These are phyloP conservation scores for Lachancea quebecensis DNA, from an alignment of 805 yeast species.

Conservation along the genomic window DNA sequence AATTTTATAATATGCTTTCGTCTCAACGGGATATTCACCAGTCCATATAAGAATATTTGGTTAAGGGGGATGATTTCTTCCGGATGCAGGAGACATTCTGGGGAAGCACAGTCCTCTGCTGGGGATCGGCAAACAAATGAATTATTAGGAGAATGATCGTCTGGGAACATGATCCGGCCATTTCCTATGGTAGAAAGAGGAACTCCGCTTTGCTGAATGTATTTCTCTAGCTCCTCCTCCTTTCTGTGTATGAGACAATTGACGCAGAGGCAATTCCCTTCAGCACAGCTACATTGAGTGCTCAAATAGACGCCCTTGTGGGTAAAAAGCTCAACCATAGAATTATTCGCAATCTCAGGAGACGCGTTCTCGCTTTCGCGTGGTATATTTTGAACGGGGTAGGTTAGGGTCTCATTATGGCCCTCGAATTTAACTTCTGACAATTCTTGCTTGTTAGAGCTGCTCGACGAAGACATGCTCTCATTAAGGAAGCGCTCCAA, in stretches of 20 bases:
- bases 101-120: neutral
- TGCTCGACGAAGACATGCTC: neutral
- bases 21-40: constrained; percentile 20
- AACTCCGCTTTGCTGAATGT: constrained; percentile 27
- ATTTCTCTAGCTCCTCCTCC: constrained; percentile 28
- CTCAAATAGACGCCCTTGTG: constrained; percentile 30
- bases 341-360: constrained; percentile 5
- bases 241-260: constrained; percentile 32
- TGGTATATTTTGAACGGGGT: neutral
- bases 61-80: constrained; percentile 24
- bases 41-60: constrained; percentile 21
- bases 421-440: neutral
- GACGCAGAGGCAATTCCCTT: constrained; percentile 27
- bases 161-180: constrained; percentile 10
- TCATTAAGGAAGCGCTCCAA: neutral
- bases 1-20: constrained; percentile 24
- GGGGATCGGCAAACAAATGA: neutral
- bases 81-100: constrained; percentile 22
- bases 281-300: constrained; percentile 30
- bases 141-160: neutral
- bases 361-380: neutral
- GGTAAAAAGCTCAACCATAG: constrained; percentile 27
- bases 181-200: constrained; percentile 26
- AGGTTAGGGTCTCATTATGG: neutral
- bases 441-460: neutral